Conservation (phyloP, 176 grass and related monocot species). For the Bolboschoenus planiculmis region DNA sequence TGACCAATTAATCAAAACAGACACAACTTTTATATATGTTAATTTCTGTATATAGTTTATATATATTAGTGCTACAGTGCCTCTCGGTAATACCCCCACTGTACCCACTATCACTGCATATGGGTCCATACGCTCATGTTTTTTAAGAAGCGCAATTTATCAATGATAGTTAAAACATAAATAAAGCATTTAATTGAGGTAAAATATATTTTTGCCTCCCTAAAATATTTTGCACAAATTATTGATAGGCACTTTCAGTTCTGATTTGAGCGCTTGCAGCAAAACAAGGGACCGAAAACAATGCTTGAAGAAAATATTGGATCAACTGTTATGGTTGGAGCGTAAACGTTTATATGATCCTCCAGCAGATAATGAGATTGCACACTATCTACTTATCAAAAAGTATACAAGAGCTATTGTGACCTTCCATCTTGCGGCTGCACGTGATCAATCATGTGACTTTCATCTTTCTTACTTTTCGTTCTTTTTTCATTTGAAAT, state of each 20-base stretch:
- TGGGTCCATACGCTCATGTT: no score
- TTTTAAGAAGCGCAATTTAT: no score
- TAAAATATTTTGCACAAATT: background rate
- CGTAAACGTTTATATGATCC: background rate
- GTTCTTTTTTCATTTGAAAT: no score
- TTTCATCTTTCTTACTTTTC: background rate
- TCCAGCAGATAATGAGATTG: background rate
- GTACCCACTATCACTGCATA: no score
- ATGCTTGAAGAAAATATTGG: conserved; percentile 1
- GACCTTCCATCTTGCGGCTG: background rate
- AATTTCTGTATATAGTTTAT: no score
- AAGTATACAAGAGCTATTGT: background rate
- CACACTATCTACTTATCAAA: background rate
- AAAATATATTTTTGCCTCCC: background rate
- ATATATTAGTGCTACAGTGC: no score
- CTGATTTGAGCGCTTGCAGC: background rate
- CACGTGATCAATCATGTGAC: background rate
- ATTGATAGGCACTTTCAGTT: background rate
- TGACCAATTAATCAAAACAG: no score
- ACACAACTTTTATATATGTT: no score
- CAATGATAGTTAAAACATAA: no score
- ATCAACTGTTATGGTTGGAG: background rate
- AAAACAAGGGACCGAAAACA: background rate
- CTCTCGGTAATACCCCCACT: no score
- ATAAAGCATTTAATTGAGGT: no score